A percentile compares a stretch with the other conserved stretches of the same genome.
phyloP scores from a whole-genome alignment of 2,329 filamentous ascomycete species.

The Monosporascus sp. region DNA sequence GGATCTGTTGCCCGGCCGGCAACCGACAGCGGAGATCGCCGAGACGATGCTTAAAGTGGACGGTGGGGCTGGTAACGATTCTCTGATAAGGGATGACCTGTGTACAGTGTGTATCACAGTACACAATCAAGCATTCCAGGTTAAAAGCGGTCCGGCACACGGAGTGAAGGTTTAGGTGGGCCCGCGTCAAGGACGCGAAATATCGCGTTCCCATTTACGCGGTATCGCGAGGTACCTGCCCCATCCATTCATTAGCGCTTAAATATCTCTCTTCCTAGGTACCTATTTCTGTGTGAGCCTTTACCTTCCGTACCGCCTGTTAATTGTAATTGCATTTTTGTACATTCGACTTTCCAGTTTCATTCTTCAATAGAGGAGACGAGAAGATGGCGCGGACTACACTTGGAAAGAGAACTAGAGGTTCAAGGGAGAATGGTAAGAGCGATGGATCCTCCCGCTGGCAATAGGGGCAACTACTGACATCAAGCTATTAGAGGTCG shows the following conservation, averaged over 20 bases:
- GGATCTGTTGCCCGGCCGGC: not conserved
- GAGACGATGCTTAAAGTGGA: not conserved
- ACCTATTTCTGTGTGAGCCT: not conserved
- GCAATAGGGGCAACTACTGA: constrained; percentile 11
- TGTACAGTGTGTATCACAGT: not conserved
- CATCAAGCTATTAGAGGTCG: constrained; percentile 18
- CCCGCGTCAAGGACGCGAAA: not conserved
- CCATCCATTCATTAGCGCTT: not conserved
- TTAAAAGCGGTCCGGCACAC: not conserved
- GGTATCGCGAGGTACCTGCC: not conserved
- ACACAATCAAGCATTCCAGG: not conserved
- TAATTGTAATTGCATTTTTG: not conserved
- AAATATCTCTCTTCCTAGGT: too few relatives aligned
- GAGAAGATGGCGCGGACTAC: constrained; percentile 27
- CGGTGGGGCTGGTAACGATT: not conserved
- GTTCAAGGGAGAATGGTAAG: constrained; percentile 31
- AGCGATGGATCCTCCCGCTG: constrained; percentile 7
- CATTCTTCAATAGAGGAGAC: not conserved
- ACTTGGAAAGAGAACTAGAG: constrained; percentile 43
- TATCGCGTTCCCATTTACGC: not conserved
- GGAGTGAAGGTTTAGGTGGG: not conserved
- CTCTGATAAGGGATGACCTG: not conserved
- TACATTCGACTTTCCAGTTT: not conserved
- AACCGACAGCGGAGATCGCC: not conserved
- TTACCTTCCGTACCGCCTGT: not conserved